These are phyloP conservation scores for Russula dissimulans DNA, from an alignment of 768 basidiomycete genomes.

Conservation along the genomic window DNA sequence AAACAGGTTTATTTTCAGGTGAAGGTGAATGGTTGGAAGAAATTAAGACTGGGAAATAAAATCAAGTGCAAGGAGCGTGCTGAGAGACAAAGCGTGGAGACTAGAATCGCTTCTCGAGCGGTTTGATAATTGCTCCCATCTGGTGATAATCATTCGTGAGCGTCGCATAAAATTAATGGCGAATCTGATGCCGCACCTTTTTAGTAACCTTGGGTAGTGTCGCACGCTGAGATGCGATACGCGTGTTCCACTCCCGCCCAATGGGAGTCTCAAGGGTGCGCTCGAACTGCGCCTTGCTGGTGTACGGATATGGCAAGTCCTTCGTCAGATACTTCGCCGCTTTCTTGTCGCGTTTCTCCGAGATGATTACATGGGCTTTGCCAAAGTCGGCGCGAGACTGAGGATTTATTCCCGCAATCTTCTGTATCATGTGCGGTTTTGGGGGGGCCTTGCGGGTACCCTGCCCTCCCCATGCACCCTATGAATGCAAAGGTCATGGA, in stretches of 20 bases:
- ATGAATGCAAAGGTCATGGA: background rate
- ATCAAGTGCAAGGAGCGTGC: background rate
- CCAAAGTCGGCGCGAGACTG: constrained; percentile 71
- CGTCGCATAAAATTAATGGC: background rate
- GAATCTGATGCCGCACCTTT: constrained; percentile 47
- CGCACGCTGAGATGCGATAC: constrained; percentile 71
- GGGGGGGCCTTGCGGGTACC: constrained; percentile 54
- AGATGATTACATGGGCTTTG: constrained; percentile 88
- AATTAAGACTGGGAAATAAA: background rate
- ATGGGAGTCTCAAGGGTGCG: constrained; percentile 71
- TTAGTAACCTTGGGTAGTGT: constrained; percentile 81
- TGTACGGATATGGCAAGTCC: constrained; percentile 92
- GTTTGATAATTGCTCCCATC: constrained; percentile 66
- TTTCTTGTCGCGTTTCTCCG: constrained; percentile 92
- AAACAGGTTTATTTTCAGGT: too few relatives aligned
- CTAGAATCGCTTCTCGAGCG: constrained; percentile 46
- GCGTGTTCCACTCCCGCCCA: constrained; percentile 90
- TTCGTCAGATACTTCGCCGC: constrained; percentile 81
- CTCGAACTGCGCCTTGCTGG: constrained; percentile 88
- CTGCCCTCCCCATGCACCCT: constrained; percentile 90
- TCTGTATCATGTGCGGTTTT: constrained; percentile 68
- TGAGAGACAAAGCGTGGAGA: background rate
- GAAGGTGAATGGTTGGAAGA: too few relatives aligned
- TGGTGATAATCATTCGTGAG: constrained; percentile 21
- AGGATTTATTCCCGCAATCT: constrained; percentile 73